Conservation (phyloP, 2,329 filamentous ascomycete genomes). For the Sporothrix schenckii region DNA sequence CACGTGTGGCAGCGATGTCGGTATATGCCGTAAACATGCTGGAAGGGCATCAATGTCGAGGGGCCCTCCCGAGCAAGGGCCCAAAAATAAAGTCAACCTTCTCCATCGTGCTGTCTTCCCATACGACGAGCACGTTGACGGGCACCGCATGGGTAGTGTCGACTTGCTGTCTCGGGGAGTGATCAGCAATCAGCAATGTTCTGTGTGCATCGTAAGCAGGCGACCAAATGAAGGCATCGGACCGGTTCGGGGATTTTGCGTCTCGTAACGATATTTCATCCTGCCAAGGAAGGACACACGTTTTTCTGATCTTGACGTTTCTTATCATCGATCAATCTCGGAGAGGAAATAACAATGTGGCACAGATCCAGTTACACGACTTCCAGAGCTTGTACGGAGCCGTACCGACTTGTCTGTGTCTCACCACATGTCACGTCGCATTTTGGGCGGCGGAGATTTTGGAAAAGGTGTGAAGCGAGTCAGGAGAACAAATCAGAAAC, state of each 20-base stretch:
- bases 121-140: neutral
- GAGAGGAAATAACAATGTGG: neutral
- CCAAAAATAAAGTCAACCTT: neutral
- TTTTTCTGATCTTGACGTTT: neutral
- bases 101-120: neutral
- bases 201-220: neutral
- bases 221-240: neutral
- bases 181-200: neutral
- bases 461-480: too few species aligned
- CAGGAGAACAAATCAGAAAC: neutral
- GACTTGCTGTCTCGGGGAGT: conserved; percentile 5
- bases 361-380: neutral
- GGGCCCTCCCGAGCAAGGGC: neutral
- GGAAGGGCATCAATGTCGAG: neutral
- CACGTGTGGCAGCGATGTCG: conserved; percentile 3
- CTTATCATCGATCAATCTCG: neutral
- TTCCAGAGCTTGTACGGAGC: neutral
- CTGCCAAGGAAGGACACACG: too few species aligned
- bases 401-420: neutral
- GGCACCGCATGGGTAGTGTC: neutral
- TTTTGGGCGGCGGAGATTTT: neutral
- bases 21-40: neutral
- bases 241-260: neutral
- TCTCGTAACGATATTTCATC: neutral
- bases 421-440: neutral